Conservation (phyloP, 169 alveolate species). For the Amoebophrya sp. region DNA sequence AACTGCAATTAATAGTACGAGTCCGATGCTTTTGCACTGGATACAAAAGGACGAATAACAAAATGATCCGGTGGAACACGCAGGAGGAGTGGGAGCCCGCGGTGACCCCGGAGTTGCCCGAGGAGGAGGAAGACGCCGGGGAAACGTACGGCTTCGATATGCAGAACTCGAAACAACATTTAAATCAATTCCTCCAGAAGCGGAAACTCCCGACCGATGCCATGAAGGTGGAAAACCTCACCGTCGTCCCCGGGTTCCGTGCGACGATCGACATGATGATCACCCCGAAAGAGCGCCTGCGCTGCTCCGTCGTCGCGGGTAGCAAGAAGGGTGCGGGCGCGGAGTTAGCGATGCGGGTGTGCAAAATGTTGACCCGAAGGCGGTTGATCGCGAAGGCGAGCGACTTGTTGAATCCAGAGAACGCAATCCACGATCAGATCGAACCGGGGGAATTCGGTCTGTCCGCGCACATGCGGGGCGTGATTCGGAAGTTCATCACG, state of each 20-base stretch:
- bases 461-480: conserved; percentile 15
- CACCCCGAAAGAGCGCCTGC: background rate
- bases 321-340: background rate
- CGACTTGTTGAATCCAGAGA: background rate
- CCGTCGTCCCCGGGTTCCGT: background rate
- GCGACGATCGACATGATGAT: background rate
- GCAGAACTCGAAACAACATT: background rate
- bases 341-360: conserved; percentile 16
- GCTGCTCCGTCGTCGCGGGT: background rate
- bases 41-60: conserved; percentile 17
- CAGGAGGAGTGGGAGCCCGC: background rate
- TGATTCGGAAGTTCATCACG: background rate
- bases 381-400: background rate
- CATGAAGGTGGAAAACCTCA: background rate
- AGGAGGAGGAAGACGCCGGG: background rate
- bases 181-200: background rate
- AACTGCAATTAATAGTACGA: too few relatives aligned
- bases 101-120: background rate
- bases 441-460: background rate
- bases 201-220: background rate
- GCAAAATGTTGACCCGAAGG: background rate
- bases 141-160: background rate
- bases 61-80: background rate
- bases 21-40: too few relatives aligned
- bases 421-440: background rate